phyloP scores from a whole-genome alignment of 1,284 basidiomycete species.

The Gyrodon tennesseensis region DNA sequence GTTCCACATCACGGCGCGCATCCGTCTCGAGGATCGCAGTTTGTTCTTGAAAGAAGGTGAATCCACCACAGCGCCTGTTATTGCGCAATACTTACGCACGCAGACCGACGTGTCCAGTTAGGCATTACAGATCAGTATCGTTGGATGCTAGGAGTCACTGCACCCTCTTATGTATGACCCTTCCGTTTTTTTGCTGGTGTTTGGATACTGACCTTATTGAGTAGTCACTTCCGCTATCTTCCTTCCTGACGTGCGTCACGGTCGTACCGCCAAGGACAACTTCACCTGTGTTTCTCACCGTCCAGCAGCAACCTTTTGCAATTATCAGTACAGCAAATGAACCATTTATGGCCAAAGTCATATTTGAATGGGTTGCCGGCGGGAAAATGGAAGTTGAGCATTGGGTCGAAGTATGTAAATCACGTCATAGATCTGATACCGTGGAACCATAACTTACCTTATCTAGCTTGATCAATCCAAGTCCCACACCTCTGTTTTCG shows the following conservation, averaged over 20 bases:
- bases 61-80: conserved; percentile 18
- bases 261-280: conserved; percentile 47
- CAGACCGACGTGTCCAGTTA: conserved; percentile 51
- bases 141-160: conserved; percentile 68
- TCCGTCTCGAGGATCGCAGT: conserved; percentile 64
- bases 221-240: conserved; percentile 44
- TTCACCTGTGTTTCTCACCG: conserved; percentile 41
- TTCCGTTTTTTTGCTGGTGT: neutral
- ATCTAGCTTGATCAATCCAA: conserved; percentile 62
- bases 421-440: conserved; percentile 1
- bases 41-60: conserved; percentile 60
- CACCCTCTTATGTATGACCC: conserved; percentile 67
- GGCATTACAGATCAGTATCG: conserved; percentile 54
- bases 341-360: conserved; percentile 65
- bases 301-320: conserved; percentile 58
- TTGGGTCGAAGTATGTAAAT: conserved; percentile 66
- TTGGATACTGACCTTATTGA: conserved; percentile 7
- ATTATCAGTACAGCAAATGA: conserved; percentile 57
- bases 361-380: conserved; percentile 53
- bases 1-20: conserved; percentile 66
- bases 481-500: conserved; percentile 51
- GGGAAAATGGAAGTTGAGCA: conserved; percentile 61
- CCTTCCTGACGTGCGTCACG: conserved; percentile 53
- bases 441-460: neutral
- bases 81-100: conserved; percentile 9